Base-by-base conservation (phyloP, 169 alveolate species). In the Eimeria acervulina region DNA sequence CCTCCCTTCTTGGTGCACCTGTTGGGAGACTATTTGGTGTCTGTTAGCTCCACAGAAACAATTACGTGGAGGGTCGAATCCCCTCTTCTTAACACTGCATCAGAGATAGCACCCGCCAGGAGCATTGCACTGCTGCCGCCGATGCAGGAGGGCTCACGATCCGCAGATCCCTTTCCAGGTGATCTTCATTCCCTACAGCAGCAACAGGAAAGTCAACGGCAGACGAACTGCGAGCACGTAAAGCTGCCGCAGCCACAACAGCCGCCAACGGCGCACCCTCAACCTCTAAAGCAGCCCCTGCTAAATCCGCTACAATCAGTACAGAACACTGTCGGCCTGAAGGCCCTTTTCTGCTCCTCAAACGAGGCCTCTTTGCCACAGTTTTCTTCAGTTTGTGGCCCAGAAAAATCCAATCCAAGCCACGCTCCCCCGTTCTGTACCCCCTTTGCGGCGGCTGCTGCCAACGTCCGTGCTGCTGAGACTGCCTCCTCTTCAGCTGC, bases 41-140 rank as follows among this genome's bases (percentile, higher is more conserved):
- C 96, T 47, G 88, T 93, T 47, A 93, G 96, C 44, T 15, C 93
- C 84, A 88, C 93, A 61, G 96, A 93, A 31, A 88, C 90, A 51
- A n/a, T 93, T 36, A 74, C 83, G n/a, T 93, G 96, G 96, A 80
- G 66, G 59, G 93, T 85, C 40, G 78, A 59, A 7, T 85, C 93
- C 78, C 55, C 93, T 8, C 61, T 85, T 31, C 93, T 85, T 31
- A 55, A 40, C 36, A 59, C 51, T 28, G 93, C 80, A 10, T 66
- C 93, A 61, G 93, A 85, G 38, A 28, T 59, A 51, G 44, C 78
- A 6, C 93, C 93, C 7, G 40, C 68, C 36, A 52, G 78, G 1
- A 28, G 78, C 59, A 36, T 42, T 36, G 66, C 51, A 19, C 23
- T 59, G 59, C 28, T 59, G 63, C 74, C 42, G 28, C 80, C 78